Conservation (phyloP, 1,139 yeast species). For the Petasospora fabianii region DNA sequence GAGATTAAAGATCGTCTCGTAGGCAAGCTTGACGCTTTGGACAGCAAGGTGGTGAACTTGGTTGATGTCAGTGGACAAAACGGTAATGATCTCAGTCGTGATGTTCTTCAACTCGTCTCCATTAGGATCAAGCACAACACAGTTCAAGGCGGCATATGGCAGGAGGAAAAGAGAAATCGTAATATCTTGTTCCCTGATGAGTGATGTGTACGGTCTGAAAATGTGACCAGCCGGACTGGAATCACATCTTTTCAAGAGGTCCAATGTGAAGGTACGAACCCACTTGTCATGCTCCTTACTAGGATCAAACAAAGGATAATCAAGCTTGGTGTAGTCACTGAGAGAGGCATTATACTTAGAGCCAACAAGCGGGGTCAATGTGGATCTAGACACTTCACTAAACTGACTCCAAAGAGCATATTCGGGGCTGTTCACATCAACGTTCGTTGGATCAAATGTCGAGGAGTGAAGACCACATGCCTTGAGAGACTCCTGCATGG, state of each 20-base stretch:
- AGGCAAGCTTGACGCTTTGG: slow-evolving; percentile 61
- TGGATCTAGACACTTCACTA: slow-evolving; percentile 65
- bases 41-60: slow-evolving; percentile 46
- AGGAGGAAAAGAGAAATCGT: slow-evolving; percentile 67
- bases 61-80: slow-evolving; percentile 49
- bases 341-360: slow-evolving; percentile 66
- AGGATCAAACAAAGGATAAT: slow-evolving; percentile 49
- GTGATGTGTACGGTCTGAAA: slow-evolving; percentile 60
- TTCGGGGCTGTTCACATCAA: slow-evolving; percentile 33
- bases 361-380: slow-evolving; percentile 68
- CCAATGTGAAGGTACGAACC: slow-evolving; percentile 68
- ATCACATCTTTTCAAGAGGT: slow-evolving; percentile 49
- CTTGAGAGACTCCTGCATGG: slow-evolving; percentile 82
- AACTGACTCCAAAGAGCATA: slow-evolving; percentile 56
- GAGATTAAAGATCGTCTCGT: slow-evolving; percentile 70
- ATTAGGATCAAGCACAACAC: slow-evolving; percentile 43
- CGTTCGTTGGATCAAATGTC: slow-evolving; percentile 33
- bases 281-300: slow-evolving; percentile 51
- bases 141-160: slow-evolving; percentile 73
- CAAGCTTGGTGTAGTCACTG: slow-evolving; percentile 36
- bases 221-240: slow-evolving; percentile 40
- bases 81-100: slow-evolving; percentile 51
- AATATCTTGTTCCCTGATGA: slow-evolving; percentile 71
- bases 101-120: slow-evolving; percentile 47
- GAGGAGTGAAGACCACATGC: slow-evolving; percentile 49